Evolutionary conservation across 2,329 filamentous ascomycete genomes (phyloP), one percentile per base, ranked within the genome.

Genomic region (Aspergillus pseudoglaucus): DNA sequence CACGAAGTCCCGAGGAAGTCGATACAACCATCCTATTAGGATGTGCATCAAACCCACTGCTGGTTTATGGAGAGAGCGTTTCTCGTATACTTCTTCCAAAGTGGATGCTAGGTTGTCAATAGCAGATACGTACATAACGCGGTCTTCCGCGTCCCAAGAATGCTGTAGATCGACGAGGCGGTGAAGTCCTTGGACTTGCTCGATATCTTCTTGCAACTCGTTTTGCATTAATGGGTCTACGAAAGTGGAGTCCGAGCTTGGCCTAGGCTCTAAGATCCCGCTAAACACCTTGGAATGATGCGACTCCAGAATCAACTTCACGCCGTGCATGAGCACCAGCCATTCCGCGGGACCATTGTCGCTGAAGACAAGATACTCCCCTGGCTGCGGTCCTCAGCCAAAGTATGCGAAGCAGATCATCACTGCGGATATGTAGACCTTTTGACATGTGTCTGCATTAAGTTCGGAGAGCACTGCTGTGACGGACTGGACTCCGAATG

Each of bases 401-500:
- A 68, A 67, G 42, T 68, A 67, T 1, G 60, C 54, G 15, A 68
- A 53, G 37, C 64, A 66, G n/a, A 68, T 59, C 40, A 68, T 23
- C 9, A 59, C 53, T 0, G 64, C 58, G 0, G 65, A 57, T 22
- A 66, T 61, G 47, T 67, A 68, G 6, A 67, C 53, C 8, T 53
- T 48, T 32, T 68, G 65, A 18, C 65, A 67, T 32, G 59, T 67
- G 1, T 55, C 54, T 1, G 46, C 45, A 35, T 62, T 49, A 0
- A 67, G 44, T 12, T 56, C 47, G 0, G 60, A 51, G 3, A 68
- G 48, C 0, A 67, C 54, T 1, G 56, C 42, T 0, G 62, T 65
- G 0, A 68, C 64, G 2, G 62, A 65, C 15, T 54, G 60, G 1
- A 68, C 51, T 1, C 65, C 65, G 39, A 67, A 66, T 0, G 60